Base-by-base conservation (phyloP, 2,329 filamentous ascomycete species). In the Diaporthe vexans region DNA sequence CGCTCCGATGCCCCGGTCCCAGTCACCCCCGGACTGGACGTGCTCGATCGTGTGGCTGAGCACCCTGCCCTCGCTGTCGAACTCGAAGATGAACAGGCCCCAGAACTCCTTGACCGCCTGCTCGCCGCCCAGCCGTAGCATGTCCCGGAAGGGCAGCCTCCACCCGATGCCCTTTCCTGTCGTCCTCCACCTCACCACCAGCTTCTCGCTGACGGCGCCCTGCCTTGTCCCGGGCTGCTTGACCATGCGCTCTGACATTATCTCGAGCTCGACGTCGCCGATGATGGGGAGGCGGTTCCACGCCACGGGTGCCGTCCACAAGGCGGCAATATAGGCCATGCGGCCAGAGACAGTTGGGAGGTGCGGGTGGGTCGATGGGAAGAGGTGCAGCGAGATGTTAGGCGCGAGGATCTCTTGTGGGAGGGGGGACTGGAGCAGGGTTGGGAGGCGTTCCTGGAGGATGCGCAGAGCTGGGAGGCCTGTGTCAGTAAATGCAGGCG, bases 231-330 rank as follows among this genome's bases (percentile, higher is more conserved):
- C 78, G 10, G 87, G 86, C 77, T 88, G 88, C 75, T 90, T 89
- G 73, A 93, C 91, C 90, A 99, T 97, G 78, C 96, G 94, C 86
- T 98, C 95, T 17, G 94, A 96, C 24, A 97, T 84, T 70, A 99
- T 97, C 79, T 94, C 92, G 15, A 99, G 89, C 78, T 92, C 92
- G 58, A 98, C 94, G 80, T 98, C 97, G 77, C 96, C 95, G 43
- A 98, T 90, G 26, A 98, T 91, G 3, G 97, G 97, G 1, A 99
- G 89, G 37, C 94, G 91, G 80, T 97, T 97, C 97, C 97, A 99
- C 40, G 95, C 96, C 69, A 99, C 93, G 0, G 97, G 97, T 0
- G 95, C 95, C 0, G 97, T 98, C 95, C 95, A 98, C 51, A 99
- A 87, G 3, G 97, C 97, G 24, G 97, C 96, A 48, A 94, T 94